Evolutionary conservation across 139 green algal genomes (phyloP), one percentile per base, ranked within the genome.

Genomic region (Coccomyxa sp.): DNA sequence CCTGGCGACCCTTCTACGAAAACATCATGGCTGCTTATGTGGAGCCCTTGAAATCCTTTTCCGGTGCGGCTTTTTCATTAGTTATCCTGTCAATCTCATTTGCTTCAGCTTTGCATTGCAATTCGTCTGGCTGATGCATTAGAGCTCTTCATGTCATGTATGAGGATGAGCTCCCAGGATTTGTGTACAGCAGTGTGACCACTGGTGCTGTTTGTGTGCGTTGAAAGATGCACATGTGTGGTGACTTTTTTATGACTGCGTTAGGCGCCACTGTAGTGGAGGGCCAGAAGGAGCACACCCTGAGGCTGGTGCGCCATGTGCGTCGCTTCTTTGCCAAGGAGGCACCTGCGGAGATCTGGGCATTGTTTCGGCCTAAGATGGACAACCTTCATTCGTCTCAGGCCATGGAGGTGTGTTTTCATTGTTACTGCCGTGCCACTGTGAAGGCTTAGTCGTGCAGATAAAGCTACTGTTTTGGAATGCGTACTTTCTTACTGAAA

Each of bases 1-100:
- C 89, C 4, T 96, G 93, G 93, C 86, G 88, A 31, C 92, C 87
- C 10, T 67, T 95, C 51, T 90, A 88, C 30, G 58, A 83, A 11
- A 84, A 90, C 81, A 28, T 94, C 66, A 84, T 79, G 32, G 58
- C 51, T 7, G 51, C 75, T 18, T 63, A 82, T 16, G 38, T 90
- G 59, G 17, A 79, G 38, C 81, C 76, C 13, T 60, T 28, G 11
- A 23, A 83, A 18, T 58, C 67, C 18, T 83, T 71, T 38, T 27
- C 32, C 58, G 80, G 80, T 81, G 28, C 16, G 84, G 58, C 25
- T 76, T 25, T 1, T 23, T 14, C 79, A 71, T 71, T 9, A 71
- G n/a, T n/a, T n/a, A n/a, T n/a, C 79, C 58, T 58, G 25, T 23
- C 13, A 58, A 30, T 60, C 1, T 78, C 23, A 28, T 32, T 32